These are phyloP conservation scores for Aspergillus proliferans DNA, from an alignment of 2,329 filamentous ascomycete genomes.

Conservation along the genomic window DNA sequence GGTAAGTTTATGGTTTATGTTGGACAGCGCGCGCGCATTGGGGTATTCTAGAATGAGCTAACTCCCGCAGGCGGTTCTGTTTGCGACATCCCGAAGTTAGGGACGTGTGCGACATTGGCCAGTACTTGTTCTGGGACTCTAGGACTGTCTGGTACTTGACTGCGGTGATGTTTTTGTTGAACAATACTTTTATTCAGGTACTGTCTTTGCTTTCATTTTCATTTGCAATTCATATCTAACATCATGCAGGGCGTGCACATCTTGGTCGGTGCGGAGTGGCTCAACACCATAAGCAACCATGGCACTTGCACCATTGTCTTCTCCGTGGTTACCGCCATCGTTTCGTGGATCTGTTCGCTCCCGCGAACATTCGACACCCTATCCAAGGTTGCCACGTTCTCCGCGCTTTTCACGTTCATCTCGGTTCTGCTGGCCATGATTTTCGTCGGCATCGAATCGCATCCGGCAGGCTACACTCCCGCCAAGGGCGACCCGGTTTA, in stretches of 20 bases:
- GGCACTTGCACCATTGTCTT: slow-evolving; percentile 74
- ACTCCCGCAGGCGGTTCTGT: slow-evolving; percentile 68
- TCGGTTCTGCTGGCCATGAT: slow-evolving; percentile 78
- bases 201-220: slow-evolving; percentile 2
- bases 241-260: slow-evolving; percentile 65
- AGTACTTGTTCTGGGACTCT: slow-evolving; percentile 85
- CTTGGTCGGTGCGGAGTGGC: slow-evolving; percentile 74
- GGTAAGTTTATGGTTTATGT: slow-evolving; percentile 37
- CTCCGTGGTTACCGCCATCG: slow-evolving; percentile 63
- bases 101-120: slow-evolving; percentile 92
- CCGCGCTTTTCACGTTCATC: slow-evolving; percentile 82
- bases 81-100: slow-evolving; percentile 82
- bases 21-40: slow-evolving; percentile 8
- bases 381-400: slow-evolving; percentile 69
- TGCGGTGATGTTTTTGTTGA: slow-evolving; percentile 83
- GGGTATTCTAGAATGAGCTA: slow-evolving; percentile 17
- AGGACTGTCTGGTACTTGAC: slow-evolving; percentile 63
- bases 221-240: background rate
- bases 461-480: slow-evolving; percentile 62
- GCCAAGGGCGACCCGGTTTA: slow-evolving; percentile 60
- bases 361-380: slow-evolving; percentile 79
- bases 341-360: slow-evolving; percentile 73
- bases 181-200: slow-evolving; percentile 86
- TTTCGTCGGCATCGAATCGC: slow-evolving; percentile 69
- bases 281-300: slow-evolving; percentile 78